Base-by-base conservation (phyloP, 768 basidiomycete genomes). In the Leccinum fibrillosum region DNA sequence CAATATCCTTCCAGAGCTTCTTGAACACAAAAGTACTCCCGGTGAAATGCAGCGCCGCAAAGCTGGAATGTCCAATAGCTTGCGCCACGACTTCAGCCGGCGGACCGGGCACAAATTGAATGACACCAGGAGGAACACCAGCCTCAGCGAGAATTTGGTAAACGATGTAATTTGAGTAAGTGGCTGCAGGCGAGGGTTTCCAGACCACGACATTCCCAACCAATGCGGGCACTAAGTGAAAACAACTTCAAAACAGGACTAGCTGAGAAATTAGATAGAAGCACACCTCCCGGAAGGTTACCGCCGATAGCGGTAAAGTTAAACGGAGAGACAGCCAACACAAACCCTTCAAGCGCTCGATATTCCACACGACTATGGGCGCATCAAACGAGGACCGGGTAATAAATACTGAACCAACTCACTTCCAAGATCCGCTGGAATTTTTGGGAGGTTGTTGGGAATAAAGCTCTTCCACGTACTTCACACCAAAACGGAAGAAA, bases 221-320 rank as follows among this genome's bases (percentile, higher is more conserved):
- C 60, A 99, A 78, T 1, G 93, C 95, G 35, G 97, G 97, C 28
- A 84, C 94, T 84, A 62, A 57, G 34, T 64, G 57, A 25, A 61
- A 47, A 25, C 21, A 42, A n/a, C 17, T 28, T 57, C 28, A 30
- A 37, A 17, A 39, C 8, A 25, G 21, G 8, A 37, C 10, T 21
- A 23, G 30, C 11, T 54, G 13, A 15, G 32, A 57, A 32, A 32
- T 34, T 15, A 60, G n/a, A 34, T 25, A 39, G 49, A 39, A n/a
- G 56, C 63, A 53, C 55, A 83, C 87, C 74, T 73, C 84, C 89
- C 7, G 88, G 84, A 35, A 98, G 89, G 74, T 99, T 99, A 13
- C 93, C 97, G 42, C 94, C 96, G 62, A 99, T 99, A 26, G 96
- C 96, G 32, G 96, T 98, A 71, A 94, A 95, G 76, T 99, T 99